Evolutionary conservation across 768 basidiomycete genomes (phyloP).

Genomic region (Leccinum subgranulosum): DNA sequence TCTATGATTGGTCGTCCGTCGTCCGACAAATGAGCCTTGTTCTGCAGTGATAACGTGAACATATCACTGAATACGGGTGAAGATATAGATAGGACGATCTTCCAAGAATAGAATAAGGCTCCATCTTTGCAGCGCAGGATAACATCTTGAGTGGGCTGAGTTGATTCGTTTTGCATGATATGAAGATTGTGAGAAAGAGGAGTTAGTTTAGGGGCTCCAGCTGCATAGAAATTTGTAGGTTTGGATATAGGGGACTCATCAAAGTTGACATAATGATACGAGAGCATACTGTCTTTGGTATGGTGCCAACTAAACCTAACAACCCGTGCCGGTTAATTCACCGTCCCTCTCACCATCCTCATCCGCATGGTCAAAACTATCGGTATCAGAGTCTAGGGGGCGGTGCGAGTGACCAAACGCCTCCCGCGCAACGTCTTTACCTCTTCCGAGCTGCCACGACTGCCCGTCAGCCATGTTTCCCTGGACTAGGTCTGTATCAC

Average conservation of each 20-base stretch:
- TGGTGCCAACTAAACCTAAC: not conserved
- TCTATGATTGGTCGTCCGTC: conserved; percentile 6
- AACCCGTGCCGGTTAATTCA: not conserved
- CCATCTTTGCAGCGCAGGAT: conserved; percentile 15
- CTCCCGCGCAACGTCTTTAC: conserved; percentile 47
- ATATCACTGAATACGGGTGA: conserved; percentile 15
- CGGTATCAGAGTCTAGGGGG: conserved; percentile 5
- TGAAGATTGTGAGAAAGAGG: not conserved
- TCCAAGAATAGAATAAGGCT: conserved; percentile 6
- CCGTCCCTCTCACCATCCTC: conserved; percentile 10
- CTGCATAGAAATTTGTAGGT: too few species aligned
- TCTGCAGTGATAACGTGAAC: conserved; percentile 12
- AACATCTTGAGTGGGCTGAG: not conserved
- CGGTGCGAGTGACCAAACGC: conserved; percentile 32
- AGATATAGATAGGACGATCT: conserved; percentile 1
- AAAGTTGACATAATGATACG: too few species aligned
- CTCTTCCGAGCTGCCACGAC: conserved; percentile 51
- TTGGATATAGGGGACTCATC: too few species aligned
- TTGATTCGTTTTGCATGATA: conserved; percentile 7
- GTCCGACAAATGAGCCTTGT: not conserved
- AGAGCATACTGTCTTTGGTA: too few species aligned
- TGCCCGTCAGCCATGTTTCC: conserved; percentile 37
- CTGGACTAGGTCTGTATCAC: conserved; percentile 47
- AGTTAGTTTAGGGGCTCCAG: too few species aligned
- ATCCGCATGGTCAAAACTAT: conserved; percentile 9